phyloP scores from a whole-genome alignment of 208 protist genomes.

The Tetramitus jugosus region DNA sequence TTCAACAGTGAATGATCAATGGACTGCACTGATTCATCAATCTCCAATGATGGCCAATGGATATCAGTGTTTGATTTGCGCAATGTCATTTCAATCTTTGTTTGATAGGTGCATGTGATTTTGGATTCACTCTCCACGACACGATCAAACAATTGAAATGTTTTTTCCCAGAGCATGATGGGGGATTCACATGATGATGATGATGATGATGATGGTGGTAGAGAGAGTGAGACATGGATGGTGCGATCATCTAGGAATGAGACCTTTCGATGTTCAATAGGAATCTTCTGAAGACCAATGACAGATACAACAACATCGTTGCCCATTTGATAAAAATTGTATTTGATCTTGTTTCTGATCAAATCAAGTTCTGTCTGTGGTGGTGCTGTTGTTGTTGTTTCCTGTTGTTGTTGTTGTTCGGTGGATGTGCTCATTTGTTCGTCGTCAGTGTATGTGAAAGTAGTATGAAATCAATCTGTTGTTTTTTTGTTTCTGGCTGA shows the following conservation, averaged over 20 bases:
- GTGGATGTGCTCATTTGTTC: too few species aligned
- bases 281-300: background rate
- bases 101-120: background rate
- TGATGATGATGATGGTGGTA: background rate
- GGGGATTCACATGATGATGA: too few species aligned
- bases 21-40: background rate
- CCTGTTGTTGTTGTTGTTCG: too few species aligned
- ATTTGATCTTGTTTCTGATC: background rate
- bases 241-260: background rate
- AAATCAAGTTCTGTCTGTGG: too few species aligned
- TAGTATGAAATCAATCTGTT: too few species aligned
- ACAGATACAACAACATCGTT: background rate
- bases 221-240: background rate
- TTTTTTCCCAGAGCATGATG: conserved; percentile 3
- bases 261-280: conserved; percentile 1
- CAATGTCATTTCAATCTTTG: conserved; percentile 14
- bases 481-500: too few species aligned
- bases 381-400: too few species aligned
- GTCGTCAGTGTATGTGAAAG: too few species aligned
- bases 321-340: conserved; percentile 17
- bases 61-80: background rate
- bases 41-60: conserved; percentile 11
- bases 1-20: too few species aligned
- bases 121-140: background rate
- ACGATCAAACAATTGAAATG: background rate